Base-by-base conservation (phyloP, 352 stramenopile genomes). In the Globisporangium carolinianum region DNA sequence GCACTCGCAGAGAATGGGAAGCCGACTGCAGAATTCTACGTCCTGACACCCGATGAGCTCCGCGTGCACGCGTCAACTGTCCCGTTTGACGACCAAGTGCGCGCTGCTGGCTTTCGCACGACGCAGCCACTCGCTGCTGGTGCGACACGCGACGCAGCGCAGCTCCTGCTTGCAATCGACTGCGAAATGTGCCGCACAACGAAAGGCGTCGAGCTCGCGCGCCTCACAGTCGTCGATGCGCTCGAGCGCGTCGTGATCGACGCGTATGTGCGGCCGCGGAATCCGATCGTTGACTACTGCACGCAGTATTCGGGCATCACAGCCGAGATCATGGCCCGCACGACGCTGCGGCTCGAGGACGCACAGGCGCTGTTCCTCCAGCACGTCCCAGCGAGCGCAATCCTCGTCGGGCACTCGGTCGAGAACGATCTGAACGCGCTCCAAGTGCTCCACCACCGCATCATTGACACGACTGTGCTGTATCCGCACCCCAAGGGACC, bases 121-220 rank as follows among this genome's bases (percentile, higher is more conserved):
- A 90, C 81, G 4, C 62, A 57, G 35, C 69, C 72, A 10, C 55
- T 87, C 4, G 24, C 55, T 0, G 57, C 73, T 11, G 71, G 66
- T 8, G 63, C 78, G 8, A 71, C 61, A 4, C 65, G 70, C 37
- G 39, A 63, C 37, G 46, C 73, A 1, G 65, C 78, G 37, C 68
- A 84, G 24, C 62, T 87, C 6, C 59, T 95, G 45, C 64, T 95
- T 1, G 84, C 83, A 32, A 55, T 96, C 38, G 86, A 96, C 61
- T 96, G 86, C 58, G 86, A 96, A 35, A 96, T 96, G 86, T 91
- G 84, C 51, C 74, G 73, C 17, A 94, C 83, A 11, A 95, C 86
- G 15, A 92, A 91, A 63, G 79, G 80, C n/a, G 67, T 89, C n/a
- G 84, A 94, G 62, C 71, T 94, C 11, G 76, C 82, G 12, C 78